Evolutionary conservation across 768 basidiomycete species (phyloP).

Genomic region (Sporobolomyces pararoseus): DNA sequence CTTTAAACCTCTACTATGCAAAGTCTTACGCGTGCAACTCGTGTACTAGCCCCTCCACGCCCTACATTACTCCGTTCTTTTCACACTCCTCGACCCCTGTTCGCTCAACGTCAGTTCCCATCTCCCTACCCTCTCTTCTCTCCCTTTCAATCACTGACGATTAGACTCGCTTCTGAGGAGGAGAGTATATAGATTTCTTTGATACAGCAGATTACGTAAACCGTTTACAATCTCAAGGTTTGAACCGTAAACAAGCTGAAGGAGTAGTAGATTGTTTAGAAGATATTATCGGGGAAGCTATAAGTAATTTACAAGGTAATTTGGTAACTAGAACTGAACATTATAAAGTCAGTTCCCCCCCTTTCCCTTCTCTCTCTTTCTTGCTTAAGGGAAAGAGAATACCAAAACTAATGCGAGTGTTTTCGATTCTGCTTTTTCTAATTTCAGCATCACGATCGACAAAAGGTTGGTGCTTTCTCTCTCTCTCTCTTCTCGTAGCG

Average conservation of each 20-base stretch:
- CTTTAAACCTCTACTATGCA: background rate
- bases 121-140: background rate
- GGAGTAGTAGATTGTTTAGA: constrained; percentile 97
- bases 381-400: background rate
- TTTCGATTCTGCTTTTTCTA: background rate
- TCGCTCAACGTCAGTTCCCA: constrained; percentile 24
- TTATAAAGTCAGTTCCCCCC: constrained; percentile 68
- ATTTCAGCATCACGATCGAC: constrained; percentile 77
- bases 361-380: no score
- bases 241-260: constrained; percentile 55
- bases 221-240: constrained; percentile 78
- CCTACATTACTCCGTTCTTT: background rate
- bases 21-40: background rate
- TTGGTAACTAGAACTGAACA: constrained; percentile 95
- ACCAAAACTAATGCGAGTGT: no score
- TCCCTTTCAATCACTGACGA: background rate
- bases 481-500: background rate
- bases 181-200: constrained; percentile 64
- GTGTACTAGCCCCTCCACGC: background rate
- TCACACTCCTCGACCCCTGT: background rate
- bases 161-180: no score
- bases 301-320: constrained; percentile 89
- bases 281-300: constrained; percentile 94
- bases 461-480: constrained; percentile 56
- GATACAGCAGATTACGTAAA: constrained; percentile 95